Evolutionary conservation across 176 grass and related monocot species (phyloP), one percentile per base, ranked within the genome.

Genomic region (Oryza meyeriana): DNA sequence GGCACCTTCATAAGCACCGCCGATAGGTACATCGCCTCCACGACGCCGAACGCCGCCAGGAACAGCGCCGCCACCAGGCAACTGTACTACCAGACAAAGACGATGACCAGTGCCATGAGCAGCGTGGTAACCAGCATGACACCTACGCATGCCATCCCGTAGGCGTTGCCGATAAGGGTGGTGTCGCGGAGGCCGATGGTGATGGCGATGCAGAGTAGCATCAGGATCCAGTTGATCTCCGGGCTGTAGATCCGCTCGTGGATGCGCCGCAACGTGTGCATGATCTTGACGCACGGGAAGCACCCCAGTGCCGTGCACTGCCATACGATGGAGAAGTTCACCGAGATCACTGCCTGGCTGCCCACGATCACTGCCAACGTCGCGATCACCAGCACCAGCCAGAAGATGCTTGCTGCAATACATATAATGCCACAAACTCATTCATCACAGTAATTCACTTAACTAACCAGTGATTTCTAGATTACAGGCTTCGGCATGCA

Each of bases 221-320:
- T 91, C 12, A 94, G 79, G 65, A 91, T 69, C 92, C 92, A 91
- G 85, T 94, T 91, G 67, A 94, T 86, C 87, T 91, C 88, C 18
- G 86, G 92, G 72, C 81, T 94, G 71, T 91, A 94, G 63, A 94
- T 94, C 92, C 91, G 89, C 3, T 89, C 92, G 74, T 84, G 57
- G 83, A 94, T 89, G 57, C 80, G 85, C 28, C 63, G 64, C 14
- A 89, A 94, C 26, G 92, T 94, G 63, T 94, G 92, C 36, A 94
- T 89, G 64, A 94, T 84, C 76, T 94, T 91, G 0, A 94, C 86
- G 1, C 86, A 89, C n/a, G 89, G 89, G 81, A 94, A 94, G 75
- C 89, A 94, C 17, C 92, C 89, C 40, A 94, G 74, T 47, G 86
- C 86, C 10, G 62, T 83, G 72, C 92, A 94, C 76, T 94, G 89